phyloP scores from a whole-genome alignment of 2,329 filamentous ascomycete genomes.

The Fusarium napiforme region DNA sequence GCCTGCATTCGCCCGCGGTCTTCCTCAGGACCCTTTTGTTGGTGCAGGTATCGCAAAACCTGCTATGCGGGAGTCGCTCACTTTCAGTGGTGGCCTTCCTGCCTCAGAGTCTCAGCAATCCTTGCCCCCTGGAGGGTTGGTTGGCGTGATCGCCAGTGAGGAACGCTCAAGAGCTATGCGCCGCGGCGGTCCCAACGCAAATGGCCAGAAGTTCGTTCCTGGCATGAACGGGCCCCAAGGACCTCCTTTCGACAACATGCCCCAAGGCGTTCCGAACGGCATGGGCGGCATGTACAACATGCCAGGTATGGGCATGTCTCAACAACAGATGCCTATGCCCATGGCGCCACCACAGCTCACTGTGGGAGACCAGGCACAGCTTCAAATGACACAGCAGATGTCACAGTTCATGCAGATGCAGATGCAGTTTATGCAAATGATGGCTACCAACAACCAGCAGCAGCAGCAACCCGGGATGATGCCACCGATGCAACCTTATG shows the following conservation, averaged over 20 bases:
- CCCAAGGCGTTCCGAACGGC: slow-evolving; percentile 55
- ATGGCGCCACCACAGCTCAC: slow-evolving; percentile 62
- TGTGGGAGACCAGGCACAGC: slow-evolving; percentile 76
- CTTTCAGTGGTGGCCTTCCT: slow-evolving; percentile 69
- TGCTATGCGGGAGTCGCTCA: slow-evolving; percentile 77
- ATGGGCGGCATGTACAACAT: slow-evolving; percentile 48
- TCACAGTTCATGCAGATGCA: slow-evolving; percentile 92
- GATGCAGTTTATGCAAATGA: slow-evolving; percentile 94
- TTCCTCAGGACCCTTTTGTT: slow-evolving; percentile 87
- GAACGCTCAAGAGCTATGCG: slow-evolving; percentile 82
- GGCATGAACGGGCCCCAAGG: slow-evolving; percentile 52
- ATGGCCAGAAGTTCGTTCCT: slow-evolving; percentile 56
- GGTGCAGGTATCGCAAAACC: slow-evolving; percentile 81
- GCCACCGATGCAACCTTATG: slow-evolving; percentile 46
- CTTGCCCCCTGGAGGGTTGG: slow-evolving; percentile 78
- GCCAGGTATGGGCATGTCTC: slow-evolving; percentile 46
- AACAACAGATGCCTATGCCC: slow-evolving; percentile 41
- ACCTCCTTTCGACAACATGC: slow-evolving; percentile 60
- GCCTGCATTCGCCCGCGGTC: slow-evolving; percentile 82
- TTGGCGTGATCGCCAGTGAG: slow-evolving; percentile 88
- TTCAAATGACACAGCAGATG: slow-evolving; percentile 87
- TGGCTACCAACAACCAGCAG: slow-evolving; percentile 58
- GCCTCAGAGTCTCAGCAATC: slow-evolving; percentile 51
- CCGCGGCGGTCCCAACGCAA: slow-evolving; percentile 79
- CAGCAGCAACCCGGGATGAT: slow-evolving; percentile 34